A percentile compares a stretch with the other conserved stretches of the same genome.
These are phyloP conservation scores for Pelargonium fulgidum DNA, from an alignment of 441 rosid species.

Conservation along the genomic window DNA sequence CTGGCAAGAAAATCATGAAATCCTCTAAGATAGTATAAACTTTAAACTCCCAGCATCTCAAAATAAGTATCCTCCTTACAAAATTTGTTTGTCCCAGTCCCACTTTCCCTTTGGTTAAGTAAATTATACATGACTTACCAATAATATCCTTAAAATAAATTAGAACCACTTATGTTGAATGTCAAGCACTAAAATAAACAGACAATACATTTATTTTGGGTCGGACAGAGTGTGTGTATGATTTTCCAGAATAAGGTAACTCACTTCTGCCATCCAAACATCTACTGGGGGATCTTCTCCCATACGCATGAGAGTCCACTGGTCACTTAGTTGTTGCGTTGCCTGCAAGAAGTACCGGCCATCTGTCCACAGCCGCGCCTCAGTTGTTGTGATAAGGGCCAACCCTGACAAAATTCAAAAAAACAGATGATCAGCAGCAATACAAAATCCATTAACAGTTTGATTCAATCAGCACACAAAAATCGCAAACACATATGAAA, in stretches of 20 bases:
- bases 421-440: conserved; percentile 9
- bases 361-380: conserved; percentile 88
- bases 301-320: conserved; percentile 87
- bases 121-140: too few species aligned
- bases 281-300: conserved; percentile 85
- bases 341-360: conserved; percentile 93
- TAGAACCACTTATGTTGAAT: too few species aligned
- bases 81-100: too few species aligned
- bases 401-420: conserved; percentile 42
- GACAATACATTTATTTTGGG: too few species aligned
- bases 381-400: conserved; percentile 62
- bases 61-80: too few species aligned
- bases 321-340: conserved; percentile 58
- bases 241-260: conserved; percentile 22
- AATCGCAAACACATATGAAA: neutral
- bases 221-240: too few species aligned
- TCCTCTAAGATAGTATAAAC: neutral
- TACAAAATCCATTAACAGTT: neutral
- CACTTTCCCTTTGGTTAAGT: too few species aligned
- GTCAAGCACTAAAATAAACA: too few species aligned
- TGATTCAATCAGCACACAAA: neutral
- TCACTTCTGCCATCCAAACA: conserved; percentile 76
- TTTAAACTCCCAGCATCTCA: neutral
- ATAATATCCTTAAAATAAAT: too few species aligned
- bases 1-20: conserved; percentile 31